Evolutionary conservation across 148 eudicot genomes (phyloP).

Genomic region (Rhododendron mucronatum): DNA sequence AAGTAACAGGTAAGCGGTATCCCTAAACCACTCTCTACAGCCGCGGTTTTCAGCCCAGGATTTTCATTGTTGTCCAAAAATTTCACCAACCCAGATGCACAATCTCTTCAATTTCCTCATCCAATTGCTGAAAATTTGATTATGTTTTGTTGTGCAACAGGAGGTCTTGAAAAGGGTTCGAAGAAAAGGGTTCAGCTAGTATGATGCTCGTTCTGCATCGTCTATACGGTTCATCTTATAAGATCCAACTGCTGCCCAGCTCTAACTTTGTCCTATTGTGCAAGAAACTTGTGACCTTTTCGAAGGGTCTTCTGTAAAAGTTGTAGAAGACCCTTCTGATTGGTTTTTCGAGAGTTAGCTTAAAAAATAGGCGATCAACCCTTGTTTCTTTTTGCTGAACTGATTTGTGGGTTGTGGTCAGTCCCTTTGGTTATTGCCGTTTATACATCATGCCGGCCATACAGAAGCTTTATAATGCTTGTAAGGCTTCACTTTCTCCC

Average conservation of each 20-base stretch:
- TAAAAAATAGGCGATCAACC: not conserved
- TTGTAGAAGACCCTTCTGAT: not conserved
- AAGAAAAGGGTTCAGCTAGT: constrained; percentile 3
- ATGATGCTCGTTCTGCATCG: constrained; percentile 7
- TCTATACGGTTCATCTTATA: constrained; percentile 5
- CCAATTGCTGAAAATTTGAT: not conserved
- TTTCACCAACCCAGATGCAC: not conserved
- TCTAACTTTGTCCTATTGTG: constrained; percentile 8
- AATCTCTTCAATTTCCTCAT: not conserved
- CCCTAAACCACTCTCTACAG: not conserved
- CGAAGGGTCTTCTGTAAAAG: constrained; percentile 16
- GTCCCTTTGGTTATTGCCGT: not conserved
- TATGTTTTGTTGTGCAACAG: not conserved
- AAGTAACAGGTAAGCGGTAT: not conserved
- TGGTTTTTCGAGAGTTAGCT: not conserved
- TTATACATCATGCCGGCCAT: constrained; percentile 75
- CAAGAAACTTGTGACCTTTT: not conserved
- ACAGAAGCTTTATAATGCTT: constrained; percentile 91
- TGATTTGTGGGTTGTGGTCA: constrained; percentile 9
- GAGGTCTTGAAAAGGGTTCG: constrained; percentile 1
- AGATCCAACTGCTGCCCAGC: constrained; percentile 15
- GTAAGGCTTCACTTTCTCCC: constrained; percentile 83
- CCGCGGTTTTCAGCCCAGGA: not conserved
- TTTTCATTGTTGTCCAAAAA: not conserved
- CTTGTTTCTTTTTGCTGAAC: not conserved